Evolutionary conservation across 169 alveolate species (phyloP).

Genomic region (Plasmodium reichenowi): DNA sequence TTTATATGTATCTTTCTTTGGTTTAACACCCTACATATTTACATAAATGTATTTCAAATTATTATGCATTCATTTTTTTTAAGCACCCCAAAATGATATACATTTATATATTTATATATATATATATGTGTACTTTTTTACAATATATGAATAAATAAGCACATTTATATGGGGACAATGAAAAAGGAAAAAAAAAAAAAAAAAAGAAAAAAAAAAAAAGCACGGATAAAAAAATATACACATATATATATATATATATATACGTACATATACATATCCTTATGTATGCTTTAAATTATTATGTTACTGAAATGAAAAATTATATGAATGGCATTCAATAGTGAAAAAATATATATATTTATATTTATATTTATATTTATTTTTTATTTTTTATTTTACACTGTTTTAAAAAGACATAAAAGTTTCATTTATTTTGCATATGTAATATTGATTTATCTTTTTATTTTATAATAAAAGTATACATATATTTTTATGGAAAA

Average conservation of each 20-base stretch:
- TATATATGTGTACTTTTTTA: neutral
- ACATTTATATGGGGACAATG: neutral
- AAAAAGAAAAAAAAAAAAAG: neutral
- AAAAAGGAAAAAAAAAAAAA: neutral
- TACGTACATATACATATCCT: neutral
- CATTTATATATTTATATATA: slow-evolving; percentile 9
- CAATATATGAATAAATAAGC: neutral
- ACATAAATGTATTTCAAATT: slow-evolving; percentile 22
- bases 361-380: too few species aligned
- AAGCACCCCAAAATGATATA: neutral
- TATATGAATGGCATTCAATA: too few species aligned
- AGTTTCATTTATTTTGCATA: too few species aligned
- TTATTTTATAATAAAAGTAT: too few species aligned
- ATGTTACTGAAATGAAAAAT: neutral
- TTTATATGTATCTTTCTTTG: slow-evolving; percentile 51
- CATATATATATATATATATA: neutral
- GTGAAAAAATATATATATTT: too few species aligned
- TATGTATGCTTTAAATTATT: neutral
- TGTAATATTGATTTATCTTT: too few species aligned
- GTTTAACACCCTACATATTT: slow-evolving; percentile 69
- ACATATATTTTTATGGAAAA: too few species aligned
- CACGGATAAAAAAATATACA: neutral
- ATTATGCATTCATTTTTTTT: neutral
- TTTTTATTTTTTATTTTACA: too few species aligned
- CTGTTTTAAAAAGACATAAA: too few species aligned